Evolutionary conservation across 257 asterid genomes (phyloP).

Genomic region (Salvia rosmarinus): DNA sequence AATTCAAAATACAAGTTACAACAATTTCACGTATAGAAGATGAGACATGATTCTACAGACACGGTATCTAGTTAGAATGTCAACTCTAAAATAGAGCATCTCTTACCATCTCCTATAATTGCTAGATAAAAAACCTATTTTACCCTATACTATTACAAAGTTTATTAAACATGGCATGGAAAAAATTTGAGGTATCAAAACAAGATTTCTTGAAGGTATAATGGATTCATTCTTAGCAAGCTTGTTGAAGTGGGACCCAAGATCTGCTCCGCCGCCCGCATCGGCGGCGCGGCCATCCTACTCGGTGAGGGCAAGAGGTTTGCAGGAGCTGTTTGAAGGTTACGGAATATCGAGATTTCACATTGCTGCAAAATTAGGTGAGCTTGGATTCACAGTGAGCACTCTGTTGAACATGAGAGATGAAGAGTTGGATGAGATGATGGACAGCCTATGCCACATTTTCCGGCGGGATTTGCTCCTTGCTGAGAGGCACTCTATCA

Average conservation of each 20-base stretch:
- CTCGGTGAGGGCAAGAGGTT: constrained; percentile 63
- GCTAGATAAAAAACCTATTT: too few relatives aligned
- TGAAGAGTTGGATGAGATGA: constrained; percentile 97
- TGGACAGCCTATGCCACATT: constrained; percentile 76
- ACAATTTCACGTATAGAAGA: too few relatives aligned
- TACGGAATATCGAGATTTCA: constrained; percentile 73
- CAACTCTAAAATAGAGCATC: too few relatives aligned
- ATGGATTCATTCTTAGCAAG: constrained; percentile 73
- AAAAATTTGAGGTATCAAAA: too few relatives aligned
- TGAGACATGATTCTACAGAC: too few relatives aligned
- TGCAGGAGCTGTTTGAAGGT: constrained; percentile 83
- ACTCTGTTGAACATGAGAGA: constrained; percentile 94
- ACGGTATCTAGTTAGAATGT: too few relatives aligned
- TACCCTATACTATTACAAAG: too few relatives aligned
- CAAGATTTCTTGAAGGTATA: too few relatives aligned
- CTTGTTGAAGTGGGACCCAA: constrained; percentile 89
- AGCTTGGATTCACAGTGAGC: constrained; percentile 84
- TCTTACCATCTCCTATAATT: too few relatives aligned
- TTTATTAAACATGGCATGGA: too few relatives aligned
- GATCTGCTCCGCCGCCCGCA: constrained; percentile 56
- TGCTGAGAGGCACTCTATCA: constrained; percentile 89
- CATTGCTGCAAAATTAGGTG: constrained; percentile 89
- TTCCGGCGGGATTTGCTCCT: constrained; percentile 92
- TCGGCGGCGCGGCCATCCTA: too few relatives aligned
- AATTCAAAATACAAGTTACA: too few relatives aligned